Evolutionary conservation across 179 eudicot genomes (phyloP).

Genomic region (Spergularia azorica): DNA sequence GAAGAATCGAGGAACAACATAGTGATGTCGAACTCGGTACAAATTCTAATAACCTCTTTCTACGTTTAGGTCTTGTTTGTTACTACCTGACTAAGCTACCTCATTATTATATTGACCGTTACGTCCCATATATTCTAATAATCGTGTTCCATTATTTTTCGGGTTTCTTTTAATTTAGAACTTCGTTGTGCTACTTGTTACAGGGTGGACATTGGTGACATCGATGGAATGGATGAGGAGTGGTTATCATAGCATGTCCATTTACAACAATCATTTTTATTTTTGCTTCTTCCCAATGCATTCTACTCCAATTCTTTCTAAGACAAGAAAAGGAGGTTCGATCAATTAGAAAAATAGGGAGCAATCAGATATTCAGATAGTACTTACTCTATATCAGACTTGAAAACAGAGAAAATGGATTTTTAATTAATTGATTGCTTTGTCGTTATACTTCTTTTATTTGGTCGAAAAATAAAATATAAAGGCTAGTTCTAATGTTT

Average conservation of each 20-base stretch:
- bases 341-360: too few relatives aligned
- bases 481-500: constrained; percentile 15
- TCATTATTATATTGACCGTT: too few relatives aligned
- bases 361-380: too few relatives aligned
- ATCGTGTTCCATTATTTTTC: neutral
- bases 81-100: too few relatives aligned
- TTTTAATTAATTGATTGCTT: neutral
- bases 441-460: neutral
- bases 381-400: neutral
- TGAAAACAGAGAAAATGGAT: neutral
- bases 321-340: neutral
- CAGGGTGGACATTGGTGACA: constrained; percentile 82
- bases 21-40: neutral
- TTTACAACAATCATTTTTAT: neutral
- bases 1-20: constrained; percentile 3
- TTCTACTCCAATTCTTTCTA: neutral
- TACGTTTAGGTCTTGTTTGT: too few relatives aligned
- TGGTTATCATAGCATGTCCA: constrained; percentile 42
- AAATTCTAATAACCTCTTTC: too few relatives aligned
- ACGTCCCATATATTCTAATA: constrained; percentile 4
- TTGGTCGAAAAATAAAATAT: neutral
- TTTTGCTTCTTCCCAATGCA: constrained; percentile 3
- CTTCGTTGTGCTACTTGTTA: neutral
- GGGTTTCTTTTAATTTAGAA: neutral
- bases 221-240: constrained; percentile 73